Evolutionary conservation across 768 basidiomycete species (phyloP).

Genomic region (Floccularia luteovirens): DNA sequence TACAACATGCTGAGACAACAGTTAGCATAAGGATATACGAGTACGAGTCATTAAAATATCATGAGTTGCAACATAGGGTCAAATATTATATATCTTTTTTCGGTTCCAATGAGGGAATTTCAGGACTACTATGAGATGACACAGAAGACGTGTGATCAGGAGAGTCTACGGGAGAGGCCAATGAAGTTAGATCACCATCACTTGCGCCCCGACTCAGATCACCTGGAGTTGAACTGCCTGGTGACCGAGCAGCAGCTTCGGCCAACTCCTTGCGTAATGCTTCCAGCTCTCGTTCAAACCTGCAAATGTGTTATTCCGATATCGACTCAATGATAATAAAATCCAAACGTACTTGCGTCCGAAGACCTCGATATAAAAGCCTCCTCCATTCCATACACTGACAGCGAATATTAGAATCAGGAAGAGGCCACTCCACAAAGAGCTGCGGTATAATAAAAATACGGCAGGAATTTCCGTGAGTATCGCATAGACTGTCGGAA

Average conservation of each 20-base stretch:
- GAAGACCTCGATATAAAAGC: conserved; percentile 95
- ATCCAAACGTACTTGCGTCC: conserved; percentile 75
- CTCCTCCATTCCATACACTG: conserved; percentile 94
- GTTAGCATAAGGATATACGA: too few relatives aligned
- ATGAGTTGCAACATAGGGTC: too few relatives aligned
- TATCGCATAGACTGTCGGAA: conserved; percentile 63
- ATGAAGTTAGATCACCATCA: conserved; percentile 28
- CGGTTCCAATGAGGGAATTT: neutral
- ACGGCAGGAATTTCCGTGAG: conserved; percentile 84
- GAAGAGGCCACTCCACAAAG: conserved; percentile 72
- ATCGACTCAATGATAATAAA: conserved; percentile 8
- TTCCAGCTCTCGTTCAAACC: conserved; percentile 91
- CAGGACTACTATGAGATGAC: too few relatives aligned
- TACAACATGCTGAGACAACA: too few relatives aligned
- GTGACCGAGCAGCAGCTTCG: conserved; percentile 43
- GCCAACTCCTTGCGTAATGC: conserved; percentile 86
- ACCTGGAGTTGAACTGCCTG: conserved; percentile 41
- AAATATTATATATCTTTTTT: too few relatives aligned
- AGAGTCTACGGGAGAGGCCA: conserved; percentile 19
- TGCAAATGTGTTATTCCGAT: conserved; percentile 17
- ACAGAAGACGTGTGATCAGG: conserved; percentile 10
- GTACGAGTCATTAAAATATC: too few relatives aligned
- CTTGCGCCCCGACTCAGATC: conserved; percentile 24
- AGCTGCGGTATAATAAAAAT: conserved; percentile 74
- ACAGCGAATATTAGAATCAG: conserved; percentile 76